Evolutionary conservation across 257 asterid genomes (phyloP).

Genomic region (Solanum chiquidenum): DNA sequence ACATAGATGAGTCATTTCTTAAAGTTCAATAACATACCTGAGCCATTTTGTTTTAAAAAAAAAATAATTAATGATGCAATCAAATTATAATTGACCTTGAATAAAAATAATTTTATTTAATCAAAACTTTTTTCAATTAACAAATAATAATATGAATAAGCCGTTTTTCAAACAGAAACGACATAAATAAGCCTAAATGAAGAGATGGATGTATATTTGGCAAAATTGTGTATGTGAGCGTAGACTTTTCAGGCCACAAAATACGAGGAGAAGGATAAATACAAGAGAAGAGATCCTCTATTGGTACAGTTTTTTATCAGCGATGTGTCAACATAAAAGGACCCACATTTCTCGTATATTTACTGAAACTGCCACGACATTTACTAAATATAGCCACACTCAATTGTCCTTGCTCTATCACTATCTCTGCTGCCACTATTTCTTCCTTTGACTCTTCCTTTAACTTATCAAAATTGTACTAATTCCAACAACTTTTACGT

Average conservation of each 20-base stretch:
- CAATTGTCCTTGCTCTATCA: not conserved
- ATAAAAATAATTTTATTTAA: no score
- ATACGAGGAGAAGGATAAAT: not conserved
- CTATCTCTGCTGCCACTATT: not conserved
- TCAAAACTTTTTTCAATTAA: no score
- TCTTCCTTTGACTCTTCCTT: not conserved
- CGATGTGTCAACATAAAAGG: not conserved
- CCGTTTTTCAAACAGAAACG: no score
- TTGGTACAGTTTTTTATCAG: not conserved
- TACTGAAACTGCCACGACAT: not conserved
- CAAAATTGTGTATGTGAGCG: not conserved
- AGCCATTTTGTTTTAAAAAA: no score
- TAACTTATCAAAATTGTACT: not conserved
- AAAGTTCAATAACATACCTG: no score
- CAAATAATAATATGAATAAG: no score
- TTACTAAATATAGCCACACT: not conserved
- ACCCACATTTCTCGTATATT: not conserved
- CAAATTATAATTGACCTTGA: no score
- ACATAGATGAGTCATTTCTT: fast-evolving
- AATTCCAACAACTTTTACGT: no score
- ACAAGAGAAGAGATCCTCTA: not conserved
- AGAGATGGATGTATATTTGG: not conserved
- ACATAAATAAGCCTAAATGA: no score
- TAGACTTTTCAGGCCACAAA: not conserved
- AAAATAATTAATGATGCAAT: no score